Evolutionary conservation across 2,329 filamentous ascomycete species (phyloP), one percentile per base, ranked within the genome.

Genomic region (Claviceps arundinis): DNA sequence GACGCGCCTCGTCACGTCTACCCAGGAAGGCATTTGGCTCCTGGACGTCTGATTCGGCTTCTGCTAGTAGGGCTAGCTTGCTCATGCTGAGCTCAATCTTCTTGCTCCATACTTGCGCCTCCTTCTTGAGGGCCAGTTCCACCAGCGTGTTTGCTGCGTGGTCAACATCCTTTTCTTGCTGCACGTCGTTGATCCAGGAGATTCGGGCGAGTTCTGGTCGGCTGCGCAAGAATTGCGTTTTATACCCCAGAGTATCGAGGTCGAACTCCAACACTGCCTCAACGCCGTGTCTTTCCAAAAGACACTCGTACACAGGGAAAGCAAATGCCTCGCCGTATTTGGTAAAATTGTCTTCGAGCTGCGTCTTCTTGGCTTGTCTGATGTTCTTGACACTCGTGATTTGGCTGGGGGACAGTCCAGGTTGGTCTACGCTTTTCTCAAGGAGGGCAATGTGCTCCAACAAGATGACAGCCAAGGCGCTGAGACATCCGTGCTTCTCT

Each of bases 131-230:
- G 0, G 87, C 89, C 19, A 90, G 74, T 7, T 80, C 72, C 44
- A 86, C 72, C 47, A 98, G 75, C 0, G 83, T 85, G 43, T 80
- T 71, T 5, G 85, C 83, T 11, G 91, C 90, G 52, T 80, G 77
- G 13, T 79, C 73, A 56, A 89, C 89, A 60, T 95, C 82, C 54
- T 82, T 76, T 63, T 93, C 87, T 24, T 79, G 77, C 55, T 82
- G 75, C 7, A 97, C 77, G 63, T 97, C 90, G 64, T 98, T 94
- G 70, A 98, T 95, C 93, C 93, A 98, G 48, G 84, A 83, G 45
- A 98, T 75, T 60, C 88, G 88, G 30, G 84, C 83, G 56, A 89
- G 81, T 56, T 82, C 76, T 0, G 82, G 78, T 56, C 82, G 80
- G 52, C 80, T 82, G 43, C 87, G 81, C 47, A 98, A 74, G 61